These are phyloP conservation scores for Poterioochromonas sp. DNA, from an alignment of 352 stramenopile species.

Conservation along the genomic window DNA sequence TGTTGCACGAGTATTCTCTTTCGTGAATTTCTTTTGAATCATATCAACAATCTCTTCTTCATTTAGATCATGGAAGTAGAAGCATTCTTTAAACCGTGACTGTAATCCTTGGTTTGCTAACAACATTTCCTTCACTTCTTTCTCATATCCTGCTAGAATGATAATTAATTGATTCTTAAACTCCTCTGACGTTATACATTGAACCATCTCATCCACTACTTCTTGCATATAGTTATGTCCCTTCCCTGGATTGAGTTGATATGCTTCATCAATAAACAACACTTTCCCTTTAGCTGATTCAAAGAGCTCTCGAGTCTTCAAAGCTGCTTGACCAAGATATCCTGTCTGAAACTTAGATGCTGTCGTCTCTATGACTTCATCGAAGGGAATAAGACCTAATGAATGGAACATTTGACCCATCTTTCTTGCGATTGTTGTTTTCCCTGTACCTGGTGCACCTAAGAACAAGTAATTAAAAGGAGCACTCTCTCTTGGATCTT, in stretches of 20 bases:
- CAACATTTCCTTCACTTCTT: slow-evolving; percentile 65
- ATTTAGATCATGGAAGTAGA: neutral
- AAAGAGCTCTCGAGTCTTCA: slow-evolving; percentile 57
- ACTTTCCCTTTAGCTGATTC: slow-evolving; percentile 74
- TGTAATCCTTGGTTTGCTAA: slow-evolving; percentile 58
- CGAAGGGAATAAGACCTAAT: slow-evolving; percentile 9
- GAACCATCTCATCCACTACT: slow-evolving; percentile 67
- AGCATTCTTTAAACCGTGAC: neutral
- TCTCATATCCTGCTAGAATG: slow-evolving; percentile 64
- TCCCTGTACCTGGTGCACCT: slow-evolving; percentile 58
- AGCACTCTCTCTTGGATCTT: slow-evolving; percentile 43
- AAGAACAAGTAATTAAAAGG: slow-evolving; percentile 47
- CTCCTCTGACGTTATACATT: slow-evolving; percentile 58
- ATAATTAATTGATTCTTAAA: slow-evolving; percentile 60
- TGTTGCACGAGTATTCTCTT: neutral
- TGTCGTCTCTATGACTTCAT: slow-evolving; percentile 33
- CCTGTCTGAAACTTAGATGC: slow-evolving; percentile 58
- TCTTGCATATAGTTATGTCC: slow-evolving; percentile 57
- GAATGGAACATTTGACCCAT: slow-evolving; percentile 29
- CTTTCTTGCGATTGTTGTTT: slow-evolving; percentile 46
- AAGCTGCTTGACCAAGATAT: slow-evolving; percentile 62
- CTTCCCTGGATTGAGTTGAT: slow-evolving; percentile 56
- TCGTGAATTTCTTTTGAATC: neutral
- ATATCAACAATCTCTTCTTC: neutral
- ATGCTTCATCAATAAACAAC: slow-evolving; percentile 79